Percentiles rank a stretch among this genome's conserved stretches.
Evolutionary conservation across 805 yeast genomes (phyloP).

Genomic region (Metschnikowia hibisci): DNA sequence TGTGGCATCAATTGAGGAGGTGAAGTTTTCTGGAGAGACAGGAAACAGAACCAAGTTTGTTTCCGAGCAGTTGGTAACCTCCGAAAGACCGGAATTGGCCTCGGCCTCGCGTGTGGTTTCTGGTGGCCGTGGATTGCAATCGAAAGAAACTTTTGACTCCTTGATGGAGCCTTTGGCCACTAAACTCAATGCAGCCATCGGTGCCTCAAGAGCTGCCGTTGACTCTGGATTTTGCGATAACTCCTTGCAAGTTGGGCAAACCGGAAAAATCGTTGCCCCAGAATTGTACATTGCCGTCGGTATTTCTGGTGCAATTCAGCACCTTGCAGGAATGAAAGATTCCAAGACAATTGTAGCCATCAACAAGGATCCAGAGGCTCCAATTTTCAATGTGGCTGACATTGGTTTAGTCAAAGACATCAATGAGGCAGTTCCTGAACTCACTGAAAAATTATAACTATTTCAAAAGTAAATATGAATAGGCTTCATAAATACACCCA

Average conservation of each 20-base stretch:
- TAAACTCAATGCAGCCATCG: conserved; percentile 84
- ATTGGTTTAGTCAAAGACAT: conserved; percentile 86
- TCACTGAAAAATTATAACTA: conserved; percentile 62
- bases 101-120: conserved; percentile 79
- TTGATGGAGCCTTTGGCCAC: conserved; percentile 80
- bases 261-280: conserved; percentile 97
- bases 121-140: conserved; percentile 93
- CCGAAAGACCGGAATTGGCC: conserved; percentile 88
- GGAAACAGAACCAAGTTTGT: conserved; percentile 56
- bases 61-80: conserved; percentile 66
- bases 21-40: conserved; percentile 35
- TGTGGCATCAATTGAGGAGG: conserved; percentile 47
- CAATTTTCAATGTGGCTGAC: conserved; percentile 89
- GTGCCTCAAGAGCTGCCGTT: conserved; percentile 98
- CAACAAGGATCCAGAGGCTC: conserved; percentile 91
- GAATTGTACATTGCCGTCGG: conserved; percentile 92
- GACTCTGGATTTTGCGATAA: conserved; percentile 95
- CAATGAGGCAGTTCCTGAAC: conserved; percentile 83
- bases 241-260: conserved; percentile 95
- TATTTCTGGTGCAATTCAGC: conserved; percentile 96
- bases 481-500: background rate
- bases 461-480: background rate
- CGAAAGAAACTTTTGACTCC: conserved; percentile 79
- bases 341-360: conserved; percentile 90
- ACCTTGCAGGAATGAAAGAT: conserved; percentile 97